Evolutionary conservation across 2,329 filamentous ascomycete species (phyloP).

Genomic region (Verticillium isaacii): DNA sequence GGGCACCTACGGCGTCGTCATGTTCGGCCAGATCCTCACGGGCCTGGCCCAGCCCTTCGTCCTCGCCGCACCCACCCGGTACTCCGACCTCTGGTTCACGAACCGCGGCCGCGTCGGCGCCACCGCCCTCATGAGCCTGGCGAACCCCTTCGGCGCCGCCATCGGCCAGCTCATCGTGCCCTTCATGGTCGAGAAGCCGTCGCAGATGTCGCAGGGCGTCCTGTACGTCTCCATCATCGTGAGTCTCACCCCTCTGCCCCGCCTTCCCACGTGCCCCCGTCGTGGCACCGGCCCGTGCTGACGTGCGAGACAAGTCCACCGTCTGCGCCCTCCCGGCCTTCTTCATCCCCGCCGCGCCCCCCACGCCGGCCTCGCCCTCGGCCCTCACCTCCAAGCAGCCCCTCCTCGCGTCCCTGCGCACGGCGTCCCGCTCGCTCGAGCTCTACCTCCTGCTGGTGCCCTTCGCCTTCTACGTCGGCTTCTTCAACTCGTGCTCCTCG

Average conservation of each 20-base stretch:
- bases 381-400: conserved; percentile 53
- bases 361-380: conserved; percentile 70
- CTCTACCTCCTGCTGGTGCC: conserved; percentile 78
- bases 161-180: conserved; percentile 84
- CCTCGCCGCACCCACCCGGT: conserved; percentile 80
- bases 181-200: conserved; percentile 59
- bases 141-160: conserved; percentile 87
- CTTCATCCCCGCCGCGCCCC: conserved; percentile 72
- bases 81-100: conserved; percentile 94
- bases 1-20: conserved; percentile 68
- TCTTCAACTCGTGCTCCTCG: conserved; percentile 89
- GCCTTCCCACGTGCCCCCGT: neutral
- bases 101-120: conserved; percentile 77
- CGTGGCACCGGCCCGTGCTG: neutral
- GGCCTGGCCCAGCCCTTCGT: conserved; percentile 91
- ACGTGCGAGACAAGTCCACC: conserved; percentile 42
- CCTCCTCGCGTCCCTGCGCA: conserved; percentile 45
- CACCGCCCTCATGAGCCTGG: conserved; percentile 77
- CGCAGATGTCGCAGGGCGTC: conserved; percentile 73
- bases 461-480: conserved; percentile 80
- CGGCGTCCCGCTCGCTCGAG: conserved; percentile 57
- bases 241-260: conserved; percentile 27
- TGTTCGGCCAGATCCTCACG: conserved; percentile 88
- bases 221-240: conserved; percentile 82
- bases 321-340: conserved; percentile 69